Base-by-base conservation (phyloP, 2,329 filamentous ascomycete species). In the Eurotiales sp. region DNA sequence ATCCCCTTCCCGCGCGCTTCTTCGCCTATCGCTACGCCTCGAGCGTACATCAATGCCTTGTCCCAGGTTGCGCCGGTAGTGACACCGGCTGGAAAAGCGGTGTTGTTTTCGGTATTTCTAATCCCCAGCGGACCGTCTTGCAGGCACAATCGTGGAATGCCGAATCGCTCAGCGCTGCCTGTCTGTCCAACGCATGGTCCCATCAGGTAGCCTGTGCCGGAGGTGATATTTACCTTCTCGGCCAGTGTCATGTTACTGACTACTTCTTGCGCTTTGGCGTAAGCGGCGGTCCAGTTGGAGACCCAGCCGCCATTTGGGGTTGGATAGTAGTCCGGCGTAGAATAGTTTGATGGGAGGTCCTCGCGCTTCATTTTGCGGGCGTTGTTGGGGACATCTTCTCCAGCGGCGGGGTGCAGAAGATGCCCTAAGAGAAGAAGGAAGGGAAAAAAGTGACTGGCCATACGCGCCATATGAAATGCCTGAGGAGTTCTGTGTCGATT, bases 21-120 rank as follows among this genome's bases (percentile, higher is more conserved):
- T 58, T 84, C 73, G 19, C 87, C 87, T 5, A 90, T 71, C 2
- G 83, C 86, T 12, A 82, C 79, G 2, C 81, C 87, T 23, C 87
- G 80, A 46, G 79, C 75, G 56, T 86, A 84, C 68, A 90, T 85
- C 45, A 90, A 72, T 14, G 79, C 73, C 70, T 89, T 90, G 68
- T 87, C 85, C 64, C 83, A 90, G 0, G 87, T 90, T 2, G 86
- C 86, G 15, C 85, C 87, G 1, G 80, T 80, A 0, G 85, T 90
- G 58, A 92, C 87, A n/a, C 87, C 88, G 8, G 87, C 79, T 0
- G 88, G 88, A 59, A 92, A 93, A 0, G 83, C 86, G 0, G 87
- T 90, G 47, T 85, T 82, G 54, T 88, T 83, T 57, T 90, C 86
- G 1, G 86, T 82, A n/a, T 81, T 81, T 23, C 86, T 81, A 12